A percentile compares a stretch with the other conserved stretches of the same genome.
Evolutionary conservation across 2,329 filamentous ascomycete species (phyloP).

Genomic region (Penicillium rolfsii): DNA sequence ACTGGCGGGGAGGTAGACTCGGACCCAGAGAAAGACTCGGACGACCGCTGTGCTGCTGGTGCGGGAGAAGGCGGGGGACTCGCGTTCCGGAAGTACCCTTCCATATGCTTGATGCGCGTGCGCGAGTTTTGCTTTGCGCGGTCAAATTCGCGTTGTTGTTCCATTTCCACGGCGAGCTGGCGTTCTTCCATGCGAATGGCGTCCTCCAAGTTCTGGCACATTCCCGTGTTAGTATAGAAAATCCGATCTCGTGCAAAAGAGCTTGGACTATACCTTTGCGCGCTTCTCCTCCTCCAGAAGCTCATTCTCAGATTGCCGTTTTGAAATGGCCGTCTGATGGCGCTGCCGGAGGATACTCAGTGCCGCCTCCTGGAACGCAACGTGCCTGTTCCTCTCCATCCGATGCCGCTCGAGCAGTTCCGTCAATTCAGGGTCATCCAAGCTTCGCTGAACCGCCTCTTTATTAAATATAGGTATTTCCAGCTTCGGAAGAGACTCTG

Average conservation of each 20-base stretch:
- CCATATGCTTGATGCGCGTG: constrained; percentile 53
- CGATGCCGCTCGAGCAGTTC: constrained; percentile 38
- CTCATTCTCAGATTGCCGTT: constrained; percentile 36
- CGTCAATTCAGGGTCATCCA: constrained; percentile 37
- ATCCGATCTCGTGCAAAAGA: not conserved
- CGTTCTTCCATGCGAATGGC: constrained; percentile 47
- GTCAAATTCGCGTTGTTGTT: constrained; percentile 50
- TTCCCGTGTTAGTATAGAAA: not conserved
- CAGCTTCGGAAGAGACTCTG: constrained; percentile 29
- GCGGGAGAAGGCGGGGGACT: constrained; percentile 40
- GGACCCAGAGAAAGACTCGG: constrained; percentile 27
- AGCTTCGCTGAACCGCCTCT: constrained; percentile 40
- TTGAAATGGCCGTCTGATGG: constrained; percentile 37
- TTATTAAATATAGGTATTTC: constrained; percentile 43
- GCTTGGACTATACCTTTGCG: constrained; percentile 38
- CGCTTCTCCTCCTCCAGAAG: constrained; percentile 41
- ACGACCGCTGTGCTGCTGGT: constrained; percentile 19
- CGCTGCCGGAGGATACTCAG: constrained; percentile 35
- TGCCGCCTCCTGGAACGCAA: constrained; percentile 40
- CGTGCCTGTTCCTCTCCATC: constrained; percentile 36
- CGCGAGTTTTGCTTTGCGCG: constrained; percentile 47
- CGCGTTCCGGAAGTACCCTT: constrained; percentile 49
- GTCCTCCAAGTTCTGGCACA: constrained; percentile 41
- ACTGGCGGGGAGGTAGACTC: constrained; percentile 28
- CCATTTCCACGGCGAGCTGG: constrained; percentile 50